Conservation (phyloP, 805 yeast species). For the Ogataea dorogensis region DNA sequence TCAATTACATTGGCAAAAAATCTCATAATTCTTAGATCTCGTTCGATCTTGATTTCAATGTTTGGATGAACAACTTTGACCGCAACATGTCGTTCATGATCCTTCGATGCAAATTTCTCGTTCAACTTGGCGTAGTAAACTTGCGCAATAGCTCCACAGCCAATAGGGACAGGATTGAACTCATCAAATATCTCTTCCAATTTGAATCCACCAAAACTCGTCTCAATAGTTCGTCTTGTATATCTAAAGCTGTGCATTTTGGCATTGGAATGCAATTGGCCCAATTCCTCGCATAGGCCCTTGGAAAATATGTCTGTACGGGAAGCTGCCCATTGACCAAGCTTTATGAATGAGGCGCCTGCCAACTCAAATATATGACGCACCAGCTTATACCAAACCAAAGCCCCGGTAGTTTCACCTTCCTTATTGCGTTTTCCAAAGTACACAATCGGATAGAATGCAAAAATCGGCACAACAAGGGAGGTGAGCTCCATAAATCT, state of each 20-base stretch:
- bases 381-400: constrained; percentile 67
- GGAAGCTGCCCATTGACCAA: constrained; percentile 99
- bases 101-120: constrained; percentile 35
- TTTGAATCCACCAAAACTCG: constrained; percentile 50
- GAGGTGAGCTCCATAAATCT: constrained; percentile 67
- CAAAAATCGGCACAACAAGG: constrained; percentile 68
- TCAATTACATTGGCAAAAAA: constrained; percentile 74
- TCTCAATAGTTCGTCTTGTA: constrained; percentile 57
- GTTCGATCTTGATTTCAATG: constrained; percentile 64
- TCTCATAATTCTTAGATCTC: constrained; percentile 83
- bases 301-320: constrained; percentile 88
- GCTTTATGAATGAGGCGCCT: constrained; percentile 87
- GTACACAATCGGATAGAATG: constrained; percentile 61
- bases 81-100: constrained; percentile 65
- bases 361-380: constrained; percentile 73
- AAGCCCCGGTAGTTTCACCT: constrained; percentile 57
- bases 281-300: constrained; percentile 73
- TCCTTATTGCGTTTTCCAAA: constrained; percentile 44
- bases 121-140: constrained; percentile 77
- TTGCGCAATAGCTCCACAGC: constrained; percentile 99
- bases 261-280: constrained; percentile 79
- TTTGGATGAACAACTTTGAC: constrained; percentile 91
- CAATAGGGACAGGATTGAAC: constrained; percentile 73
- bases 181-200: constrained; percentile 81
- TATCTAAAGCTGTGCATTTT: constrained; percentile 62